A percentile compares a stretch with the other conserved stretches of the same genome.
phyloP scores from a whole-genome alignment of 495 filamentous ascomycete species.

The Halenospora varia region DNA sequence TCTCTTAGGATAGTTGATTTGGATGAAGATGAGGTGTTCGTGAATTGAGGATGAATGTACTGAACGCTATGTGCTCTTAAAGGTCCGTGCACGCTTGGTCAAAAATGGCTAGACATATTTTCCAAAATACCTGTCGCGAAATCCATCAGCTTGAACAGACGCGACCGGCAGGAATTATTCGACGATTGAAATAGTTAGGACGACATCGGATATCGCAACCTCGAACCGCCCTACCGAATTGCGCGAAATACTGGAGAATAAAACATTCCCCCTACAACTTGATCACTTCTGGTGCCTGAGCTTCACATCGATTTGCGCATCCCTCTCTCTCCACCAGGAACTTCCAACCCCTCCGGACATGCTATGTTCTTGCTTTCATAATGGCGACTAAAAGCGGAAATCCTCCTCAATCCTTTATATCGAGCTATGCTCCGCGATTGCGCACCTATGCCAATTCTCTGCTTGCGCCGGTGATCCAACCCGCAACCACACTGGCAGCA shows the following conservation, averaged over 20 bases:
- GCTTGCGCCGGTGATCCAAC: conserved; percentile 79
- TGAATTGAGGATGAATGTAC: too few relatives aligned
- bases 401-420: conserved; percentile 82
- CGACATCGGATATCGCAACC: neutral
- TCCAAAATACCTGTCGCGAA: neutral
- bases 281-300: neutral
- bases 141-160: neutral
- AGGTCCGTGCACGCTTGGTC: neutral
- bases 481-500: conserved; percentile 51
- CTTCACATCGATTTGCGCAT: conserved; percentile 2
- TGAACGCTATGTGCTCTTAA: neutral
- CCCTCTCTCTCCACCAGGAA: neutral
- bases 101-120: neutral
- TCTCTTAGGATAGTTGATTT: neutral
- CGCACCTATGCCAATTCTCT: conserved; percentile 91
- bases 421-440: conserved; percentile 87
- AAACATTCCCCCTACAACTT: neutral
- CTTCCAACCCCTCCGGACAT: conserved; percentile 11
- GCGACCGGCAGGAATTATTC: neutral
- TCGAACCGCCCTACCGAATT: neutral
- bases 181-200: neutral
- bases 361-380: conserved; percentile 14
- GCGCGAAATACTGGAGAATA: neutral
- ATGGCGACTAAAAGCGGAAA: conserved; percentile 24
- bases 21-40: too few relatives aligned